Base-by-base conservation (phyloP, 768 basidiomycete genomes). In the Mycena galericulata region DNA sequence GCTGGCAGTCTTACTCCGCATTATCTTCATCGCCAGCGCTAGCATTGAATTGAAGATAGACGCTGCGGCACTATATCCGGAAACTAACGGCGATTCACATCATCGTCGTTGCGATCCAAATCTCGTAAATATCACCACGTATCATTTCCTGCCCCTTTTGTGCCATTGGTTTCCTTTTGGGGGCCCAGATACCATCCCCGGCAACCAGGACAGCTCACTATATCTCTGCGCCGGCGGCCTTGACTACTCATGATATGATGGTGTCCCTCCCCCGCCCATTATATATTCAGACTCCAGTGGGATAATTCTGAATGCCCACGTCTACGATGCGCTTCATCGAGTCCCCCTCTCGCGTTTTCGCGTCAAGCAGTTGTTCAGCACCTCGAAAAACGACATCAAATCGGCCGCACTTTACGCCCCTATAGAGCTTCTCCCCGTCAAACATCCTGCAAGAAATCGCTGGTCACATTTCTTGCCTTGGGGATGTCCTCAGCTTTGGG, bases 361-460 rank as follows among this genome's bases (percentile, higher is more conserved):
- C 20, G 62, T 55, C 1, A 63, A 63, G n/a, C 24, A 26, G 10
- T 36, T 63, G 24, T 63, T 63, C 62, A 38, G 41, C 41, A 24
- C 43, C 18, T 17, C 40, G 22, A 47, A 65, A 26, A 22, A 12
- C 45, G 14, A n/a, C 3, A 24, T 32, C 17, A 56, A 56, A 41
- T n/a, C 55, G 27, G 36, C 32, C 20, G n/a, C 47, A 30, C 27
- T 40, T 10, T 65, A 32, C 11, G 43, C 54, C 32, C 43, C 63
- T 29, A 17, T 65, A 4, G 64, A 65, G 55, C 55, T 46, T 22
- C 47, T 65, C n/a, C 64, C 64, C 20, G 55, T n/a, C 15, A 29
- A 58, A 49, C 40, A 24, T 65, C 41, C 34, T 49, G n/a, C 64
- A 58, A 29, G 64, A 65, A 58, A 65, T 65, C 47, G 64, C 64